Evolutionary conservation across 306 rosid species (phyloP).

Genomic region (Mimosa pudica): DNA sequence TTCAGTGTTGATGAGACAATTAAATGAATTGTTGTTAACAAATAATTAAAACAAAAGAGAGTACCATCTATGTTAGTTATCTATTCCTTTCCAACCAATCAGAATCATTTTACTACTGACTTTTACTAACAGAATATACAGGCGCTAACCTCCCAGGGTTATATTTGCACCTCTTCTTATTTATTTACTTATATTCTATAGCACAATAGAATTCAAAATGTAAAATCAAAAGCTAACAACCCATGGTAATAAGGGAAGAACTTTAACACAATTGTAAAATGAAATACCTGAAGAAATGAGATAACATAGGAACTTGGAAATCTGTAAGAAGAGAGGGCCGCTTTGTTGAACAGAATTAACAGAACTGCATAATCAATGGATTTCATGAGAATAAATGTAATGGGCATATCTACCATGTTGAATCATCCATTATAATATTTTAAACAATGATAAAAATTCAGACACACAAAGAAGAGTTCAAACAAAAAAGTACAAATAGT

Average conservation of each 20-base stretch:
- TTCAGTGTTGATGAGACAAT: not conserved
- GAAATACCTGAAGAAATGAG: constrained; percentile 68
- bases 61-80: no score
- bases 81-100: no score
- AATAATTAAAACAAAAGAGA: not conserved
- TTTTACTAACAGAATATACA: no score
- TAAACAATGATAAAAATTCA: not conserved
- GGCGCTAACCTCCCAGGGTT: no score
- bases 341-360: constrained; percentile 79
- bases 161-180: no score
- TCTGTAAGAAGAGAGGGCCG: constrained; percentile 67
- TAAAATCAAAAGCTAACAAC: not conserved
- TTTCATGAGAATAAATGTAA: constrained; percentile 22
- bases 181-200: no score
- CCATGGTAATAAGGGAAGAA: not conserved
- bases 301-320: constrained; percentile 65
- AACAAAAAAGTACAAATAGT: not conserved
- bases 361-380: constrained; percentile 49
- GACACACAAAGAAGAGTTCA: not conserved
- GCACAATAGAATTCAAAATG: not conserved
- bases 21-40: not conserved
- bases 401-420: not conserved
- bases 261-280: constrained; percentile 21
- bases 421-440: not conserved
- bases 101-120: no score